These are phyloP conservation scores for Phaeosphaeriaceae sp. DNA, from an alignment of 2,329 filamentous ascomycete species.

Conservation along the genomic window DNA sequence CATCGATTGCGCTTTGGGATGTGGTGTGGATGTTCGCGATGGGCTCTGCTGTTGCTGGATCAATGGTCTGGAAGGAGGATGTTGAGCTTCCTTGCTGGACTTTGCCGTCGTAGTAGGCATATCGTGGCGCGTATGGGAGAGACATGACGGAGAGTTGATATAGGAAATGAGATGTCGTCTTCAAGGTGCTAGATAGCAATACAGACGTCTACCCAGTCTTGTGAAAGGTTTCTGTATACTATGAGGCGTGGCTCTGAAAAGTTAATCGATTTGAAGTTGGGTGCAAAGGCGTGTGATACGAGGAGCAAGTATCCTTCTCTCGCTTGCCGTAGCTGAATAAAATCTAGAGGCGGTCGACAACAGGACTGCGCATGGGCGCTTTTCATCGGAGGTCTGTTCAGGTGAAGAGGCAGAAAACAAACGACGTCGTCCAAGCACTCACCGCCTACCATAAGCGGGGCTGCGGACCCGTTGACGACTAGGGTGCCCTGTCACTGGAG, in stretches of 20 bases:
- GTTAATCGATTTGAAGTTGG: no score
- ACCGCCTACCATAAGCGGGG: neutral
- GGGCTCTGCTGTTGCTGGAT: constrained; percentile 74
- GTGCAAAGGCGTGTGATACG: neutral
- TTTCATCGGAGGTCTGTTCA: neutral
- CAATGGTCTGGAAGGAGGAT: constrained; percentile 72
- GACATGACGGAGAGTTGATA: constrained; percentile 26
- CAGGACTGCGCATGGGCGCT: neutral
- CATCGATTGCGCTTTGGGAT: constrained; percentile 71
- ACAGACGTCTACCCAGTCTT: no score
- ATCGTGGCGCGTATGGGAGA: constrained; percentile 59
- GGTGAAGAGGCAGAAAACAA: constrained; percentile 1
- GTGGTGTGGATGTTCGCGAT: constrained; percentile 77
- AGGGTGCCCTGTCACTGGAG: neutral
- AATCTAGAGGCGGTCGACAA: neutral
- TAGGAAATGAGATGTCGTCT: no score
- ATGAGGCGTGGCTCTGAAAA: no score
- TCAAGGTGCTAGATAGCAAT: no score
- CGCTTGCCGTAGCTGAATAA: neutral
- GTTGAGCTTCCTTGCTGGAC: constrained; percentile 66
- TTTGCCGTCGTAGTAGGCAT: constrained; percentile 79
- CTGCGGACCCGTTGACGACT: no score
- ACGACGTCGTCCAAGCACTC: constrained; percentile 5
- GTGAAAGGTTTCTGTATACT: no score
- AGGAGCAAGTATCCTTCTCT: neutral